A percentile compares a stretch with the other conserved stretches of the same genome.
phyloP scores from a whole-genome alignment of 2,329 filamentous ascomycete genomes.

The Ophiocordyceps australis region DNA sequence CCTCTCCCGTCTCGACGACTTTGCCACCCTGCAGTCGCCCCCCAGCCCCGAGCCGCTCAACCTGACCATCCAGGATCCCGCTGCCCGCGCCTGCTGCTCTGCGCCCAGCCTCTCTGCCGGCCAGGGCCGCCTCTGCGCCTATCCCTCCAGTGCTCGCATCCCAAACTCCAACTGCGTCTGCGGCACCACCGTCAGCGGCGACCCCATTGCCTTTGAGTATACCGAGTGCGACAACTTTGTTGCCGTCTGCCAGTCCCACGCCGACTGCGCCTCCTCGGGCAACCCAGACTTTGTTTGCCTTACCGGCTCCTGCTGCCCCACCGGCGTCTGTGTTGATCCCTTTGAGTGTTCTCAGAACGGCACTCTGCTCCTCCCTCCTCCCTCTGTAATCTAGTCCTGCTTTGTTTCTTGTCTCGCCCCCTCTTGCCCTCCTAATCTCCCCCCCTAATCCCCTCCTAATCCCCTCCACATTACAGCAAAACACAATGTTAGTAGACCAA shows the following conservation, averaged over 20 bases:
- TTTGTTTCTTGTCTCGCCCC: too few species aligned
- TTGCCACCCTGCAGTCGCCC: slow-evolving; percentile 12
- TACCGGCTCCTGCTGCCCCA: slow-evolving; percentile 16
- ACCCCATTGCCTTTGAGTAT: slow-evolving; percentile 12
- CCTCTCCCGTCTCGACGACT: slow-evolving; percentile 8
- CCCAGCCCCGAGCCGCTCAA: slow-evolving; percentile 10
- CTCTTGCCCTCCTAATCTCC: too few species aligned
- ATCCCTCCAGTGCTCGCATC: slow-evolving; percentile 13
- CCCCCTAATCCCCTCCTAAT: too few species aligned
- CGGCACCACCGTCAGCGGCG: slow-evolving; percentile 9
- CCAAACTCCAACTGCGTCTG: slow-evolving; percentile 14
- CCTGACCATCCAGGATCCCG: slow-evolving; percentile 15
- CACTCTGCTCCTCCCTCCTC: slow-evolving; percentile 9
- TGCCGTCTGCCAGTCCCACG: slow-evolving; percentile 7
- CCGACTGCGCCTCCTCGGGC: slow-evolving; percentile 9
- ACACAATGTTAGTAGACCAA: too few species aligned
- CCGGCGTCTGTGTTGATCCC: slow-evolving; percentile 16
- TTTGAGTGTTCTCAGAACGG: slow-evolving; percentile 16
- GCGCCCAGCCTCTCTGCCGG: slow-evolving; percentile 7
- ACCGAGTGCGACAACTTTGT: slow-evolving; percentile 15
- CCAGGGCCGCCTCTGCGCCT: slow-evolving; percentile 8
- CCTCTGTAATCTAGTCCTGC: too few species aligned
- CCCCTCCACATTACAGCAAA: too few species aligned
- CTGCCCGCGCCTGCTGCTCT: slow-evolving; percentile 14
- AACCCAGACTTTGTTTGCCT: slow-evolving; percentile 11